Evolutionary conservation across 2,329 filamentous ascomycete species (phyloP).

Genomic region (Leptoxyphium fumago): DNA sequence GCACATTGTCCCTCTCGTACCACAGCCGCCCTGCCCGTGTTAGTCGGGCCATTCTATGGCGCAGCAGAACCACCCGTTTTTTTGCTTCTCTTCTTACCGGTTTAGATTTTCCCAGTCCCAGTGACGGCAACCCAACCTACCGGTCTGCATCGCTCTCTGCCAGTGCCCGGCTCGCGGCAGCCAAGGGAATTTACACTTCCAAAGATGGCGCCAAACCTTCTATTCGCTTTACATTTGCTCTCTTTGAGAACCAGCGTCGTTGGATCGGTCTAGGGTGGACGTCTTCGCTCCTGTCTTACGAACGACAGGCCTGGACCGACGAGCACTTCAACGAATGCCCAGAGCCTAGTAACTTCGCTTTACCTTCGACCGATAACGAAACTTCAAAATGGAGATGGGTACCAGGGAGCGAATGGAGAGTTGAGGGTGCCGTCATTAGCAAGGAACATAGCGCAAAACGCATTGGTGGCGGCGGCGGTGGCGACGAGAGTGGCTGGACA

Average conservation of each 20-base stretch:
- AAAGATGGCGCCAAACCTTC: slow-evolving; percentile 42
- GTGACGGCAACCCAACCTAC: slow-evolving; percentile 10
- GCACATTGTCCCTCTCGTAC: slow-evolving; percentile 79
- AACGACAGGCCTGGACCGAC: slow-evolving; percentile 85
- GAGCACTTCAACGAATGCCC: slow-evolving; percentile 78
- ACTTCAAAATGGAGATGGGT: slow-evolving; percentile 67
- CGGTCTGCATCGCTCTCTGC: slow-evolving; percentile 2
- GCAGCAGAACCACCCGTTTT: slow-evolving; percentile 59
- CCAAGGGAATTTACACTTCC: slow-evolving; percentile 16
- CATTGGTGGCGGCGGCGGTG: slow-evolving; percentile 15
- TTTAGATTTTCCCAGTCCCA: slow-evolving; percentile 48
- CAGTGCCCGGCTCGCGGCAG: slow-evolving; percentile 18
- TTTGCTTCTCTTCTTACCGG: slow-evolving; percentile 64
- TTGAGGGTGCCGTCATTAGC: slow-evolving; percentile 56
- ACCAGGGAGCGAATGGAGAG: slow-evolving; percentile 67
- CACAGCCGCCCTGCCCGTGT: slow-evolving; percentile 79
- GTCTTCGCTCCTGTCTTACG: slow-evolving; percentile 75
- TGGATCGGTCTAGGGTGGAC: slow-evolving; percentile 97
- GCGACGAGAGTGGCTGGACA: slow-evolving; percentile 70
- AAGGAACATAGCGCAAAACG: slow-evolving; percentile 13
- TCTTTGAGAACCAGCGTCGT: slow-evolving; percentile 90
- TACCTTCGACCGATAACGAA: slow-evolving; percentile 51
- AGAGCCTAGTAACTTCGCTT: slow-evolving; percentile 54
- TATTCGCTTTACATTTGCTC: slow-evolving; percentile 88
- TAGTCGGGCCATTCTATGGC: slow-evolving; percentile 76